A percentile compares a stretch with the other conserved stretches of the same genome.
Conservation (phyloP, 139 green algal species). For the Chlorella sp. region DNA sequence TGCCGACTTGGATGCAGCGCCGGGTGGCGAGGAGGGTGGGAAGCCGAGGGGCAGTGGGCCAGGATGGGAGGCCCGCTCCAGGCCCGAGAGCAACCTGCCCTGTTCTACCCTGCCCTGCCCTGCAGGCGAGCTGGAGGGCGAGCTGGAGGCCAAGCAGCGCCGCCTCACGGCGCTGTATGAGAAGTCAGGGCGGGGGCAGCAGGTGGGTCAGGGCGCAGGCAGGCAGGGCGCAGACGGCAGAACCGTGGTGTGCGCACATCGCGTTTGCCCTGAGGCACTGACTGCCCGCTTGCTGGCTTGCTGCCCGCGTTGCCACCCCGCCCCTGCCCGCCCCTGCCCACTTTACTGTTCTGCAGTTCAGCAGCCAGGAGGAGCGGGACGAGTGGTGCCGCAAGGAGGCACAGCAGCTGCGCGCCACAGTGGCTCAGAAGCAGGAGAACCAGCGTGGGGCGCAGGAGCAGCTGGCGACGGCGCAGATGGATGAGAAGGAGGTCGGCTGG, state of each 20-base stretch:
- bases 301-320: not conserved
- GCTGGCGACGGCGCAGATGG: constrained; percentile 24
- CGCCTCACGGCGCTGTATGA: constrained; percentile 66
- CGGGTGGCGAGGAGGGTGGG: no score
- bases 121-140: not conserved
- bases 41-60: no score
- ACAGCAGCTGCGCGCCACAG: constrained; percentile 30
- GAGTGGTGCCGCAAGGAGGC: constrained; percentile 71
- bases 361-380: constrained; percentile 75
- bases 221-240: not conserved
- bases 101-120: not conserved
- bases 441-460: constrained; percentile 30
- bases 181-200: constrained; percentile 72
- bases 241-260: no score
- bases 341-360: no score
- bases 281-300: no score
- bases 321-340: no score
- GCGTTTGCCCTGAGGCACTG: no score
- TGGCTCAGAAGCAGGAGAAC: constrained; percentile 23
- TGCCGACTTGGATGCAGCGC: no score
- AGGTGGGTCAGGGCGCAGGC: not conserved
- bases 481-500: constrained; percentile 19
- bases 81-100: no score
- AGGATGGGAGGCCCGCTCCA: no score
- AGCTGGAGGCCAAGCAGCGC: constrained; percentile 1